Base-by-base conservation (phyloP, 805 yeast species). In the Blastobotrys peoriensis region DNA sequence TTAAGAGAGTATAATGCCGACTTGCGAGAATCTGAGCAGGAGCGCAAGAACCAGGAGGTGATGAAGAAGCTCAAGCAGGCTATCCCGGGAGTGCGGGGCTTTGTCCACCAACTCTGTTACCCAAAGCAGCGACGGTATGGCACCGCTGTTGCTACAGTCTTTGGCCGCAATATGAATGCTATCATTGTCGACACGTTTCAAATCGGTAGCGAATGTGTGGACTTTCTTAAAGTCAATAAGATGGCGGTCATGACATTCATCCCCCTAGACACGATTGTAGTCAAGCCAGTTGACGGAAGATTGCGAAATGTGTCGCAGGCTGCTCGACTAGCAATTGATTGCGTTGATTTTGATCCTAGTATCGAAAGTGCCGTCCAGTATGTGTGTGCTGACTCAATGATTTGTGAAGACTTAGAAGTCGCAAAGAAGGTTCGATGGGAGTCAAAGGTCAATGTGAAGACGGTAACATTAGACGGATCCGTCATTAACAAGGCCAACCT, bases 1-100 rank as follows among this genome's bases (percentile, higher is more conserved):
- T 66, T 91, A 38, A 83, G 83, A 48, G 95, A 85, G 43, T 64
- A 86, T 30, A 79, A 78, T 41, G 88, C 95, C 1, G 78, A 73
- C 46, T 83, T 81, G 60, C 76, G 91, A 52, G 96, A 86, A 54
- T 71, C 88, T 0, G 75, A 75, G 34, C 76, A 78, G 49, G 95
- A 88, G 50, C 72, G 74, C 40, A 76, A 72, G 49, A 64, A 85
- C 35, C 70, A 91, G 44, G 96, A 88, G 52, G 85, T 83, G 49
- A 81, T 86, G 2, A 64, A 79, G 0, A 72, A 78, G 44, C 65
- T 93, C 43, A 81, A 78, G 54, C 78, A 86, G 56, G 63, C 82
- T n/a, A 75, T 83, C 50, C 93, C 95, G 1, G 88, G 95, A 3
- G 94, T 93, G 2, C 74, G 74, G 52, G 98, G 97, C 2, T 62